Percentiles rank a stretch among this genome's conserved stretches.
phyloP scores from a whole-genome alignment of 129 eudicot genomes.

The Smallanthus sonchifolius region DNA sequence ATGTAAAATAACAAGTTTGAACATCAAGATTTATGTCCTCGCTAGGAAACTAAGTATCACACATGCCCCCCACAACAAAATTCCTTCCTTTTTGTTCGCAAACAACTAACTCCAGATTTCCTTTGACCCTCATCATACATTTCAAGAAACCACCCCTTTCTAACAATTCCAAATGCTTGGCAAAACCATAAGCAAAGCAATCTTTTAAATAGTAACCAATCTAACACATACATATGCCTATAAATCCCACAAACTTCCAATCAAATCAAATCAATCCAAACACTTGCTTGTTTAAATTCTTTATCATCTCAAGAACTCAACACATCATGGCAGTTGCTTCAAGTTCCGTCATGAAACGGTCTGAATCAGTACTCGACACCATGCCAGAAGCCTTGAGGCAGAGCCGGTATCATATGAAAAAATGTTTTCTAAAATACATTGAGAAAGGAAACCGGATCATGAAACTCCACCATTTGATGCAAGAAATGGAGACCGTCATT shows the following conservation, averaged over 20 bases:
- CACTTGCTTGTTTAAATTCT: not conserved
- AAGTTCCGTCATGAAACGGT: conserved; percentile 50
- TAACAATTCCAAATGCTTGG: conserved; percentile 29
- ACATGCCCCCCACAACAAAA: conserved; percentile 25
- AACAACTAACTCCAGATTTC: conserved; percentile 6
- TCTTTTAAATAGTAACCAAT: conserved; percentile 3
- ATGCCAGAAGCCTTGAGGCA: conserved; percentile 98
- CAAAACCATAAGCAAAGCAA: conserved; percentile 41
- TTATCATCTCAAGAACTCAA: conserved; percentile 10
- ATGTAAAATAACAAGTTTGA: not conserved
- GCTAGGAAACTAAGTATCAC: conserved; percentile 30
- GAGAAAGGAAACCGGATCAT: conserved; percentile 76
- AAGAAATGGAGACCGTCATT: conserved; percentile 67
- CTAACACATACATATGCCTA: conserved; percentile 13
- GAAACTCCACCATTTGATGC: conserved; percentile 77
- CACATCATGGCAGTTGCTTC: conserved; percentile 55
- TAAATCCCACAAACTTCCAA: conserved; percentile 27
- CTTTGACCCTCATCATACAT: conserved; percentile 9
- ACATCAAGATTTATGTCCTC: conserved; percentile 10
- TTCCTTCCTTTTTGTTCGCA: conserved; percentile 40
- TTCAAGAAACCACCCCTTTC: conserved; percentile 21
- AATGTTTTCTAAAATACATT: conserved; percentile 59
- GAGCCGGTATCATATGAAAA: conserved; percentile 95
- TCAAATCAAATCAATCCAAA: not conserved
- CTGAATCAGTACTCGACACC: conserved; percentile 61